Base-by-base conservation (phyloP, 1,284 basidiomycete species). In the Austroboletus niveus region DNA sequence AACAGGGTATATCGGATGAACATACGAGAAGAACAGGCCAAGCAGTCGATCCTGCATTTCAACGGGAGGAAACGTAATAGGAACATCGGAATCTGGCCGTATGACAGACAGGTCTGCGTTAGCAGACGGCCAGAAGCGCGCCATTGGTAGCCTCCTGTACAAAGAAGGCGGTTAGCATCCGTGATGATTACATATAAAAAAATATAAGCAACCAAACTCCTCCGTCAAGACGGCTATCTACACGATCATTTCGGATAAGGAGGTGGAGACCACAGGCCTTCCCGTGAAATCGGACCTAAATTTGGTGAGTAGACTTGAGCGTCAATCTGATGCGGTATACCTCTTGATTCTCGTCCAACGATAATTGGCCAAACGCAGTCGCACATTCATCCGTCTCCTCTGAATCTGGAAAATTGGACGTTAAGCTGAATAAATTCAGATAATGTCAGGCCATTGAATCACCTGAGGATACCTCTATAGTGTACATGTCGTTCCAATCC, bases 271-370 rank as follows among this genome's bases (percentile, higher is more conserved):
- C 91, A 55, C 86, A 88, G 2, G 82, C 76, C 66, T 84, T 80
- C 22, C 86, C 84, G 52, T 90, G 87, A 62, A 81, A 90, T 45
- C 89, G 84, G 48, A 93, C 78, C 87, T 89, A 49, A 9, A 47
- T 5, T 42, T 5, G 14, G 27, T 62, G 36, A 62, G 54, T 36
- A 49, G 47, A 49, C 17, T 20, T 32, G 8, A 47, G 15, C n/a
- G 20, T 22, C 34, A 40, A 44, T 44, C 9, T 14, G 35, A 31
- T n/a, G 38, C 27, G 56, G 62, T 15, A 10, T 57, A 86, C 87
- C 72, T 93, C 88, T 61, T 81, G 79, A 63, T 91, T 84, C 64
- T 93, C 90, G 57, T 92, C 87, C 40, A 93, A 71, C 3, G 88
- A 89, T n/a, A 94, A 68, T 60, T 88, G 84, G 4, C 91, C 89